Evolutionary conservation across 2,329 filamentous ascomycete genomes (phyloP), one percentile per base, ranked within the genome.

Genomic region (Falciphora oryzae): DNA sequence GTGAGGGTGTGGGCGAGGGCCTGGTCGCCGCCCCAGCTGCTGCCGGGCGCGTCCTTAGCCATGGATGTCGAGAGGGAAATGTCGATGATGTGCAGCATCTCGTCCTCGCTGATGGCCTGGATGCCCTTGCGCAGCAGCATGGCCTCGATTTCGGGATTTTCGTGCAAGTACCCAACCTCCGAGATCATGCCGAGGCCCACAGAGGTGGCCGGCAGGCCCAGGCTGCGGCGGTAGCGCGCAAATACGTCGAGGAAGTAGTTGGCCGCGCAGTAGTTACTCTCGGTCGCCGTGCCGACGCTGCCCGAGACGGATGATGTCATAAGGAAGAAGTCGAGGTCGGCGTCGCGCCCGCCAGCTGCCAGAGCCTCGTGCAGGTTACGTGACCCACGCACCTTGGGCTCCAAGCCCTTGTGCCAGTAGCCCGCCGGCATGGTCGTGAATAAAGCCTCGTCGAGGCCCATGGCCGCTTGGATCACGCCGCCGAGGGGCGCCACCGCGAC

Each of bases 161-260:
- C 68, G 3, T 70, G 68, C 1, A 75, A n/a, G 62, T 70, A 71
- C 0, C 73, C 73, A 6, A 72, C 69, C 35, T 72, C 72, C 6
- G 71, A 65, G 27, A 81, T 71, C 0, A 69, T 64, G 0, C 78
- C 78, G 4, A 81, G 70, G 62, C 80, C 71, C 6, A 81, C 71
- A 1, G 69, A 66, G 8, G 71, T 68, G 16, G 76, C 79, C 0
- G 69, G 66, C 0, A 77, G 70, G 0, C 76, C 75, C 0, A 67
- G 69, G 0, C 28, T 28, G 1, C 67, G 68, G 2, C 78, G 74
- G 64, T 76, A 77, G 7, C 65, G 64, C 8, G 74, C 74, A 25
- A 80, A 75, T 1, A 73, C 71, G 59, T 79, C 75, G 16, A 77
- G 68, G 69, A 76, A 80, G 5, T 72, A 65, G 66, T 79, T 80